Evolutionary conservation across 1,284 basidiomycete species (phyloP), one percentile per base, ranked within the genome.

Genomic region (Apiotrichum mycotoxinovorans): DNA sequence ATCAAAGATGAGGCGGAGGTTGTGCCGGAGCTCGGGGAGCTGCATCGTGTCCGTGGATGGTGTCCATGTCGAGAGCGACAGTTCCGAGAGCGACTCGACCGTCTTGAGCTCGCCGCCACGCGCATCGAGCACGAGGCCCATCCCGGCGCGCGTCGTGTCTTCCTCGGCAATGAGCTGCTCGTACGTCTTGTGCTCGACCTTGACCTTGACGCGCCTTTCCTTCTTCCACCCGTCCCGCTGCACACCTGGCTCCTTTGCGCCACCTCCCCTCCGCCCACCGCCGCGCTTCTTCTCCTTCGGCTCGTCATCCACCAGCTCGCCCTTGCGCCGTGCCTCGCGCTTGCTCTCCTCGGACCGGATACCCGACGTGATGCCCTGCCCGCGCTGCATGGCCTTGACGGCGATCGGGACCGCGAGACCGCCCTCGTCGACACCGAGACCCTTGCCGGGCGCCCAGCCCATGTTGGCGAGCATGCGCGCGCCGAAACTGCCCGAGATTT

Each of bases 1-100:
- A 46, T 93, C 89, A 3, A 85, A 83, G 44, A 98, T 90, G 43
- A 98, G 82, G 8, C 87, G 84, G 26, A 98, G 78, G 73, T 99
- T 99, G 73, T 98, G 94, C 35, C 93, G 85, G 20, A 99, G 85
- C 80, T 99, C 96, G 0, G 95, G 94, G 62, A 98, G 84, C 59
- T 89, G 86, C 44, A 86, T 89, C 1, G 85, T 82, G 65, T 97
- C 92, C 15, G 84, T 84, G 0, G 89, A 86, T 1, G 90, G 91
- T 15, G 87, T 86, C 90, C 92, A 93, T 9, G 85, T 83, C 34
- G 87, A 87, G 34, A 85, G 74, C 1, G 87, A 87, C 25, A 92
- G 79, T 33, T 91, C 87, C 1, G 90, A 84, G 25, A 94, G 74
- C 1, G 89, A 92, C 4, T 87, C 82, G 8, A 95, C 84, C 74